These are phyloP conservation scores for Fusarium camptoceras DNA, from an alignment of 2,329 filamentous ascomycete genomes.

Conservation along the genomic window DNA sequence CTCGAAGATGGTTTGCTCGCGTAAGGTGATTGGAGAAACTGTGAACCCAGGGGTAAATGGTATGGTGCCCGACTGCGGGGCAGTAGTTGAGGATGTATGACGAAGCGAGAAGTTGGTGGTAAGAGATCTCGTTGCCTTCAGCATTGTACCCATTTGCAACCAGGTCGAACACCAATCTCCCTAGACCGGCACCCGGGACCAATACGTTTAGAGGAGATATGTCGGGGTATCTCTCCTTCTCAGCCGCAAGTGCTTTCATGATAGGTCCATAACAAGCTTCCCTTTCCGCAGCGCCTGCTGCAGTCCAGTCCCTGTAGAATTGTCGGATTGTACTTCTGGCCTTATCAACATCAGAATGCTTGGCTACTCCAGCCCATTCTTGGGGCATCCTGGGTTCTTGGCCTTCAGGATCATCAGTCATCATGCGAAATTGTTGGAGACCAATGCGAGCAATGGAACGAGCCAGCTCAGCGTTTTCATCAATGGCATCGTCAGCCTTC, in stretches of 20 bases:
- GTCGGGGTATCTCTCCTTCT: slow-evolving; percentile 52
- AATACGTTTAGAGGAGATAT: slow-evolving; percentile 72
- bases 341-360: slow-evolving; percentile 83
- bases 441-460: slow-evolving; percentile 80
- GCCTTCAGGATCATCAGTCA: slow-evolving; percentile 52
- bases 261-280: slow-evolving; percentile 82
- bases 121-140: slow-evolving; percentile 96
- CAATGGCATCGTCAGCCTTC: slow-evolving; percentile 87
- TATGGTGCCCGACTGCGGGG: slow-evolving; percentile 69
- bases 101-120: slow-evolving; percentile 93
- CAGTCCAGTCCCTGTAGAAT: slow-evolving; percentile 95
- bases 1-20: slow-evolving; percentile 78
- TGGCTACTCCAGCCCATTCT: slow-evolving; percentile 78
- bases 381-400: slow-evolving; percentile 62
- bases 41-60: slow-evolving; percentile 86
- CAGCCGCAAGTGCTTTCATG: slow-evolving; percentile 69
- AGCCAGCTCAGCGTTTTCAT: slow-evolving; percentile 85
- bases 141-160: slow-evolving; percentile 77
- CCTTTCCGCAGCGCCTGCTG: slow-evolving; percentile 79
- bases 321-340: slow-evolving; percentile 92
- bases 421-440: slow-evolving; percentile 73
- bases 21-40: slow-evolving; percentile 87
- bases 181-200: slow-evolving; percentile 90
- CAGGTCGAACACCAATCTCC: slow-evolving; percentile 89
- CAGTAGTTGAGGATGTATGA: slow-evolving; percentile 80